Percentiles rank a stretch among this genome's conserved stretches.
Evolutionary conservation across 1,284 basidiomycete species (phyloP).

Genomic region (Flammula alnicola): DNA sequence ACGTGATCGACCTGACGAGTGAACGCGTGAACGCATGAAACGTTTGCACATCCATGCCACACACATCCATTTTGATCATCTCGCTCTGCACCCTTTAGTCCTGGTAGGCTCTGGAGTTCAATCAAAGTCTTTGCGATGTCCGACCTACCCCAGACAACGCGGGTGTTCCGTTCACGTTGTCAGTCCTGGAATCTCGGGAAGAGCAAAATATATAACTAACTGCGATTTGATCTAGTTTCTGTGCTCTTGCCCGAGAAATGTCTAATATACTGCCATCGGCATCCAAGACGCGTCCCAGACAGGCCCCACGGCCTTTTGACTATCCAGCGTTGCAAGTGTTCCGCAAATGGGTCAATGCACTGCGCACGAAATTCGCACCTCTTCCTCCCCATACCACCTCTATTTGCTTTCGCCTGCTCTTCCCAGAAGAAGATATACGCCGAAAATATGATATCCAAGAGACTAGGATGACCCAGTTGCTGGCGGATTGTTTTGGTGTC

Average conservation of each 20-base stretch:
- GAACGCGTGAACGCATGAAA: no score
- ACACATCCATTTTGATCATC: not conserved
- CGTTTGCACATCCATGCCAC: not conserved
- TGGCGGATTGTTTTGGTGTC: slow-evolving; percentile 58
- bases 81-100: no score
- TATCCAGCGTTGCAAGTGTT: slow-evolving; percentile 47
- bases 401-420: slow-evolving; percentile 73
- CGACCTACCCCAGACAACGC: not conserved
- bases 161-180: slow-evolving; percentile 45
- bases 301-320: slow-evolving; percentile 11
- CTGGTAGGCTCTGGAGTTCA: no score
- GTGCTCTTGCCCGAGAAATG: slow-evolving; percentile 26
- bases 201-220: no score
- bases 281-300: slow-evolving; percentile 7
- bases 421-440: slow-evolving; percentile 76
- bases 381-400: slow-evolving; percentile 53
- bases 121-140: not conserved
- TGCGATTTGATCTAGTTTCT: slow-evolving; percentile 21
- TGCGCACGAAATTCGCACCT: slow-evolving; percentile 48
- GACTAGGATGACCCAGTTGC: slow-evolving; percentile 55
- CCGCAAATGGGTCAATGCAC: slow-evolving; percentile 48
- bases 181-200: no score
- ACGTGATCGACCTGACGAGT: no score
- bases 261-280: slow-evolving; percentile 22
- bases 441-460: slow-evolving; percentile 81